These are phyloP conservation scores for Actinomucor elegans DNA, from an alignment of 371 early-diverging fungal species.

Conservation along the genomic window DNA sequence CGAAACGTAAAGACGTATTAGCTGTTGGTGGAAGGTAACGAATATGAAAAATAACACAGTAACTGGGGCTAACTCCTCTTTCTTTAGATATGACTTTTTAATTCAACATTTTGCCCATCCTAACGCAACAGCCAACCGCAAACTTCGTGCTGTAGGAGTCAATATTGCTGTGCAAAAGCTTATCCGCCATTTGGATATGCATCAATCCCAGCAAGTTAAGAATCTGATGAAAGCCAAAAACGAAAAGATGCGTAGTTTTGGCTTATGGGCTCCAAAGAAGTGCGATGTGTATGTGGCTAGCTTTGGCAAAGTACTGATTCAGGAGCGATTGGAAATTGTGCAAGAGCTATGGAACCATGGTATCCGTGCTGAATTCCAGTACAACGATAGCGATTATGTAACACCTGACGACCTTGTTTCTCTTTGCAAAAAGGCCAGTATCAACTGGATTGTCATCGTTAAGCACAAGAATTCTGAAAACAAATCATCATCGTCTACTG, in stretches of 20 bases:
- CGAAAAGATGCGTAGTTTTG: slow-evolving; percentile 61
- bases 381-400: slow-evolving; percentile 71
- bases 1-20: slow-evolving; percentile 70
- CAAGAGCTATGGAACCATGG: slow-evolving; percentile 74
- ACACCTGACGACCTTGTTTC: slow-evolving; percentile 66
- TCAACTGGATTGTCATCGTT: slow-evolving; percentile 80
- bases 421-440: slow-evolving; percentile 68
- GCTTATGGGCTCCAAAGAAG: slow-evolving; percentile 61
- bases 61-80: too few relatives aligned
- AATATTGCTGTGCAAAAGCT: slow-evolving; percentile 80
- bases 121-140: slow-evolving; percentile 43
- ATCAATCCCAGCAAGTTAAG: slow-evolving; percentile 67
- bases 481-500: slow-evolving; percentile 26
- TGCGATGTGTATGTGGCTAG: slow-evolving; percentile 83
- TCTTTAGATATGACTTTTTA: slow-evolving; percentile 67
- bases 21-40: slow-evolving; percentile 79
- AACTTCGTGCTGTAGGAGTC: slow-evolving; percentile 73
- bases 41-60: not conserved
- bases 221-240: slow-evolving; percentile 51
- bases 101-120: slow-evolving; percentile 50
- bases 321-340: slow-evolving; percentile 71
- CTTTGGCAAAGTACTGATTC: slow-evolving; percentile 70
- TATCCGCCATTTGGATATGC: slow-evolving; percentile 64
- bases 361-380: slow-evolving; percentile 75
- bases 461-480: slow-evolving; percentile 56